phyloP scores from a whole-genome alignment of 202 grass and related monocot genomes.

The Digitaria exilis region DNA sequence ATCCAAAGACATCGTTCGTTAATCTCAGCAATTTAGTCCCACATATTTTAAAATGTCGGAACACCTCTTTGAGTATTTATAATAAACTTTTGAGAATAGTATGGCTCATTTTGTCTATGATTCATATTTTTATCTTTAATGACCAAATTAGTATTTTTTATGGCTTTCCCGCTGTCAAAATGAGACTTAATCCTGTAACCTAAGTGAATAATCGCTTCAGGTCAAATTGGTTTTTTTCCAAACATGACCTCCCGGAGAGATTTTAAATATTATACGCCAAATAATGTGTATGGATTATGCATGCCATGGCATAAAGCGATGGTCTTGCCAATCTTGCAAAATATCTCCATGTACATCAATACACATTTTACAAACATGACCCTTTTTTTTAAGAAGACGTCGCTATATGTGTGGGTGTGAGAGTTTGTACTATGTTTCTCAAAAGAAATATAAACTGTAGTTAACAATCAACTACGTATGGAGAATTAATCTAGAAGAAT shows the following conservation, averaged over 20 bases:
- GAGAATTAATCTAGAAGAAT: constrained; percentile 3
- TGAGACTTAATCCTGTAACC: no score
- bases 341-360: background rate
- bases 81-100: no score
- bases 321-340: background rate
- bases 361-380: background rate
- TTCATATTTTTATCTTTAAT: no score
- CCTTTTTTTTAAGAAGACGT: background rate
- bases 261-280: background rate
- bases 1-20: background rate
- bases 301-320: background rate
- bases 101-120: no score
- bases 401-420: background rate
- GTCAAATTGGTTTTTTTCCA: background rate
- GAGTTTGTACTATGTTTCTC: background rate
- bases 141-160: no score
- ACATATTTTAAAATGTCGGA: no score
- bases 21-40: no score
- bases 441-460: background rate
- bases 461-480: background rate
- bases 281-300: background rate
- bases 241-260: background rate
- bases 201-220: no score
- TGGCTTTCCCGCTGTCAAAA: no score
- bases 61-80: no score